Evolutionary conservation across 2,329 filamentous ascomycete genomes (phyloP), one percentile per base, ranked within the genome.

Genomic region (Aureobasidium lini): DNA sequence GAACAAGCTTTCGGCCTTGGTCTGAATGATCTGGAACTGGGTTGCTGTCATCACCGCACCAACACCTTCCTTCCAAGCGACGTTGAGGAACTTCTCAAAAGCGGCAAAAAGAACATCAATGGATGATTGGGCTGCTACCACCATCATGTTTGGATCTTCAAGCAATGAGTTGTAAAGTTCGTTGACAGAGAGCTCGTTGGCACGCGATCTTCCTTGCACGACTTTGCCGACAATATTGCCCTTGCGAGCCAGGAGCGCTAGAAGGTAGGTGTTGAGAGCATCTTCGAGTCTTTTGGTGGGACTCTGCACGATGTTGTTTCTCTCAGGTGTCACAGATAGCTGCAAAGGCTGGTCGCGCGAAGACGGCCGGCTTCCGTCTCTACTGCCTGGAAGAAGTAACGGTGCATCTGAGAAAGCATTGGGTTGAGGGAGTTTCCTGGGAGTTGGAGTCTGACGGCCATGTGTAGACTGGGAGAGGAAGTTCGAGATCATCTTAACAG

Each of bases 31-130:
- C 60, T 87, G 83, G 39, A 96, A 78, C 5, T 84, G 81, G 48
- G 87, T 79, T 56, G 84, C 79, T 1, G 89, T 84, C 71, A 97
- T 84, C 59, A 97, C 84, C 3, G 89, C 84, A 0, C 93, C 93
- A 79, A 96, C 91, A 66, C 90, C 87, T 64, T 93, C 88, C 61
- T 83, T 85, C 93, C 93, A 97, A 11, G 89, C 91, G 63, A 91
- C 86, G 61, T 85, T 85, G 62, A 96, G 77, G 66, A 96, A 97
- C 62, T 95, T 96, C 71, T 96, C 92, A 70, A 96, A 97, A 0
- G 92, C 88, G 29, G 89, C 88, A 69, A 96, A 95, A 5, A 97
- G 81, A 18, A 93, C 85, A 68, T 96, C 91, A 8, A 93, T 84
- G 3, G 86, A 82, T 8, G 89, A 81, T 61, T 96, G 90, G 0